Evolutionary conservation across 2,329 filamentous ascomycete species (phyloP), one percentile per base, ranked within the genome.

Genomic region (Aspergillus ochraceoroseus): DNA sequence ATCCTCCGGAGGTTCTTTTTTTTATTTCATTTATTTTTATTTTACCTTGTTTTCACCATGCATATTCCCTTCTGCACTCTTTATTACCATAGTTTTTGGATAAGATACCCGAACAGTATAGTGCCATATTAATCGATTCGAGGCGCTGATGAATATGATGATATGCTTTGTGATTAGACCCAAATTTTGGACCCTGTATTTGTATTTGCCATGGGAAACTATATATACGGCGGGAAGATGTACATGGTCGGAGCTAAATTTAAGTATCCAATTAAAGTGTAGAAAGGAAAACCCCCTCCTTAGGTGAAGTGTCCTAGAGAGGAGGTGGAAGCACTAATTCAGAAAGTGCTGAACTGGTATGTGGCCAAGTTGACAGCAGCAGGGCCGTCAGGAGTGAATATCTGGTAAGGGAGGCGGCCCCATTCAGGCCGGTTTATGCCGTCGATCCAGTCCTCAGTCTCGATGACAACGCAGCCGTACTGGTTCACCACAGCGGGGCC

Each of bases 361-460:
- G 64, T 68, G 37, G 67, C 67, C 56, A 56, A 64, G 50, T 70
- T 70, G 12, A 70, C 48, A 4, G 59, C 59, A 7, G 68, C 67
- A 1, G 53, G 60, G 28, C 65, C 62, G 17, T 59, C 54, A 9
- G 66, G 64, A 5, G 63, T 61, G 45, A 62, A 70, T 45, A 71
- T 57, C 55, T 70, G 64, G 47, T 61, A 62, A 1, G 55, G 40
- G 19, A 56, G 66, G 40, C 89, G 77, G 44, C 80, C 80, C 90
- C 90, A 95, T 64, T 87, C 78, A 0, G 89, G 89, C 54, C 94
- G 78, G 68, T 95, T 95, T 68, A 96, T 92, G 17, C 76, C 88
- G 61, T 94, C 89, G 58, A 95, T 94, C 78, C 81, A 95, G 63
- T 92, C 88, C 72, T 95, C 79, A 8, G 92, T 86, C 70, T 95